Evolutionary conservation across 192 early-diverging fungal species (phyloP).

Genomic region (Dimargaris xerosporica): DNA sequence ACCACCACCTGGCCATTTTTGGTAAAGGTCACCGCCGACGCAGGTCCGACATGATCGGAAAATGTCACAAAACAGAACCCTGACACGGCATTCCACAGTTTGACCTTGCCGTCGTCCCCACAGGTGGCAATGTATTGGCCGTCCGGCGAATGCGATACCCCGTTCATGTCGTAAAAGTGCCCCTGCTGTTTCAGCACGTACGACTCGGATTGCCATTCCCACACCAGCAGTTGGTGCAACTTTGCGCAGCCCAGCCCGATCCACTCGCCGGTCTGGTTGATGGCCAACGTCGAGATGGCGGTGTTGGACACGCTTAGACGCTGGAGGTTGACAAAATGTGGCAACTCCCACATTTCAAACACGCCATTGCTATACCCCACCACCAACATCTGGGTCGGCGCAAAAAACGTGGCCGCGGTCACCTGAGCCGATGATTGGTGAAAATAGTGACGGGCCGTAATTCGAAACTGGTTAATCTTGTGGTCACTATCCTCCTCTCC

Average conservation of each 20-base stretch:
- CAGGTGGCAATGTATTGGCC: constrained; percentile 91
- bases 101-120: constrained; percentile 93
- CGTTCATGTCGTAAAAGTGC: constrained; percentile 88
- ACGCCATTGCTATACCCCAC: constrained; percentile 86
- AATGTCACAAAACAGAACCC: constrained; percentile 99
- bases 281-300: constrained; percentile 73
- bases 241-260: constrained; percentile 83
- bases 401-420: constrained; percentile 62
- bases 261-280: constrained; percentile 93
- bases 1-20: constrained; percentile 78
- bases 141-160: constrained; percentile 75
- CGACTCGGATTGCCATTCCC: constrained; percentile 99
- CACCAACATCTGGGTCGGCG: constrained; percentile 52
- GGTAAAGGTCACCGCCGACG: constrained; percentile 77
- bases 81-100: constrained; percentile 90
- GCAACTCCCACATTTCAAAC: constrained; percentile 98
- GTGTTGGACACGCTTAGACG: constrained; percentile 91
- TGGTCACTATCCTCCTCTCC: constrained; percentile 7
- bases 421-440: constrained; percentile 64
- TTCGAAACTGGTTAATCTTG: constrained; percentile 26
- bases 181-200: constrained; percentile 99
- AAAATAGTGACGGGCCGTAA: constrained; percentile 54
- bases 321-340: constrained; percentile 86
- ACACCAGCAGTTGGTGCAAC: constrained; percentile 92
- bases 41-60: constrained; percentile 69